A percentile compares a stretch with the other conserved stretches of the same genome.
Evolutionary conservation across 2,329 filamentous ascomycete species (phyloP).

Genomic region (Botrytis cinerea): DNA sequence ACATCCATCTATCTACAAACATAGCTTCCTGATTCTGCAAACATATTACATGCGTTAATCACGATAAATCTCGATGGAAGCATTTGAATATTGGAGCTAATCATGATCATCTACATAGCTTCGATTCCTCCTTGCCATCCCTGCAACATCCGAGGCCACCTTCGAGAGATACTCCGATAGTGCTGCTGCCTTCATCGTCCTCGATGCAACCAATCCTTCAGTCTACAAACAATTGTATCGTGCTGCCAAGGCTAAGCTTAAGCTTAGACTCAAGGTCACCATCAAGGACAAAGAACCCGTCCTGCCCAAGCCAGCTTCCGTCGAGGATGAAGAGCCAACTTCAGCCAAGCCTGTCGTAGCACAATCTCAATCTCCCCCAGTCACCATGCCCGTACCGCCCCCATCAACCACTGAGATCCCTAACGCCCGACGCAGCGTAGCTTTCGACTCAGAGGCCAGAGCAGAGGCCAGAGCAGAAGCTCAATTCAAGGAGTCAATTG

Average conservation of each 20-base stretch:
- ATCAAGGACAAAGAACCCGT: slow-evolving; percentile 44
- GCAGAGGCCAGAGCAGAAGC: neutral
- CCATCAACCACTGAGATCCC: neutral
- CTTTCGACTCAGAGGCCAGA: neutral
- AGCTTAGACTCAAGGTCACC: slow-evolving; percentile 83
- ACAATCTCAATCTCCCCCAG: neutral
- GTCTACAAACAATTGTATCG: slow-evolving; percentile 97
- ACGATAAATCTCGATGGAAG: slow-evolving; percentile 1
- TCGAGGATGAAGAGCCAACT: slow-evolving; percentile 51
- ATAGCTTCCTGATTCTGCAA: slow-evolving; percentile 30
- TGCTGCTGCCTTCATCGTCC: slow-evolving; percentile 73
- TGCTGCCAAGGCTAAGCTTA: slow-evolving; percentile 96
- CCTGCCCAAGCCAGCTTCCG: slow-evolving; percentile 45
- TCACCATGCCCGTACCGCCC: neutral
- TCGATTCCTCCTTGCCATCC: slow-evolving; percentile 66
- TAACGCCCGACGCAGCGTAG: neutral
- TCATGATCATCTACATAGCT: slow-evolving; percentile 54
- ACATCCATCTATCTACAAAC: slow-evolving; percentile 24
- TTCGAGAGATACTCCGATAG: slow-evolving; percentile 97
- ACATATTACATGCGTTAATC: slow-evolving; percentile 1
- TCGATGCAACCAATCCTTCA: slow-evolving; percentile 74
- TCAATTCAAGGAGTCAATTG: neutral
- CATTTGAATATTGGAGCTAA: slow-evolving; percentile 33
- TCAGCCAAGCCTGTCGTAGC: slow-evolving; percentile 33
- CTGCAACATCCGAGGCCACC: slow-evolving; percentile 60